phyloP scores from a whole-genome alignment of 2,329 filamentous ascomycete species.

The Onygenales sp. region DNA sequence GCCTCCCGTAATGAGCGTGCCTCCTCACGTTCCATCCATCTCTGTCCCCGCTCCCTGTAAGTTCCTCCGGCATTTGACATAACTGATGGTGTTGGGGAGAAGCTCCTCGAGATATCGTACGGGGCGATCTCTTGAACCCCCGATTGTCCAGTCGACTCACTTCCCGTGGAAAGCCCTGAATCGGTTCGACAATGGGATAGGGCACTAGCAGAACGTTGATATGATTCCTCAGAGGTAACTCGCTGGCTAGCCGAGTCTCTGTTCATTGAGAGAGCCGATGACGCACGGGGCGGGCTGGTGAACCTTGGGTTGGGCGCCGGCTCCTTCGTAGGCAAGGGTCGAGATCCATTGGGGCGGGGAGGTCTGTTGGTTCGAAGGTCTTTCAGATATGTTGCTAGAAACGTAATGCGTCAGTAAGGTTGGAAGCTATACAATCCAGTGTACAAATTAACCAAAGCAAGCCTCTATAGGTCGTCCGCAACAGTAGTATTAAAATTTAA shows the following conservation, averaged over 20 bases:
- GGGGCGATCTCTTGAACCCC: conserved; percentile 24
- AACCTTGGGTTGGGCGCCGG: conserved; percentile 17
- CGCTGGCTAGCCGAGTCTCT: conserved; percentile 14
- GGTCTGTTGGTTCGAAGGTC: conserved; percentile 50
- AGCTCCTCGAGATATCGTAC: conserved; percentile 24
- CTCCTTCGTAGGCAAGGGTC: conserved; percentile 47
- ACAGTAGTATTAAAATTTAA: neutral
- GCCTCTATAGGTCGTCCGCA: neutral
- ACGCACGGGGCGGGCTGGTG: conserved; percentile 29
- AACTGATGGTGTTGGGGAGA: conserved; percentile 27
- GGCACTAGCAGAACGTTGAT: conserved; percentile 30
- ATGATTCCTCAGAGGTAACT: conserved; percentile 14
- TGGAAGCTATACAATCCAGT: conserved; percentile 3
- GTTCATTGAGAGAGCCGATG: conserved; percentile 34
- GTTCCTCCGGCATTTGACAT: conserved; percentile 22
- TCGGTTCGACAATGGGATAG: conserved; percentile 29
- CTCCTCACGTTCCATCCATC: conserved; percentile 51
- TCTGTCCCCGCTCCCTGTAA: conserved; percentile 46
- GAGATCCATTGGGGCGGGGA: conserved; percentile 49
- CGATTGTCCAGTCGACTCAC: conserved; percentile 25
- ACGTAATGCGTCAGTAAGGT: neutral
- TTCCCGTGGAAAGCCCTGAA: conserved; percentile 16
- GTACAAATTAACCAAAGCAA: conserved; percentile 7
- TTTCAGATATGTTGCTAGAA: conserved; percentile 48
- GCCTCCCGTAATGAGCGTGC: conserved; percentile 46